A percentile compares a stretch with the other conserved stretches of the same genome.
These are phyloP conservation scores for Microsporum canis DNA, from an alignment of 2,329 filamentous ascomycete species.

Conservation along the genomic window DNA sequence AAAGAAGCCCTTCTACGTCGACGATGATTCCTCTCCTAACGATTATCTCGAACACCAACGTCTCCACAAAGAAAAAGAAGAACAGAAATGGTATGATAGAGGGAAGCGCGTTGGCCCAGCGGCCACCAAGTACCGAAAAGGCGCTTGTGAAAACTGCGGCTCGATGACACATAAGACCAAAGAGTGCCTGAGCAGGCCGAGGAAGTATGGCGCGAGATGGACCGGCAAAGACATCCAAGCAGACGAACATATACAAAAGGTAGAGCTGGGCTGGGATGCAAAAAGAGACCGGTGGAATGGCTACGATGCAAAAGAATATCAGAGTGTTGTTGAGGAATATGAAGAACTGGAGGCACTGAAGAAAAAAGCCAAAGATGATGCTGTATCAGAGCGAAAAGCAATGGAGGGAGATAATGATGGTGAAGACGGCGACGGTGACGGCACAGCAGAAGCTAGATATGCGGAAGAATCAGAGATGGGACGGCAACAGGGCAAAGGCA, in stretches of 20 bases:
- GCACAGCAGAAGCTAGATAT: slow-evolving; percentile 50
- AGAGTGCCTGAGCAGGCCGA: slow-evolving; percentile 78
- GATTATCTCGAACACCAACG: slow-evolving; percentile 98
- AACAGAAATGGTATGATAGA: slow-evolving; percentile 82
- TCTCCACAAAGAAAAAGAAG: slow-evolving; percentile 57
- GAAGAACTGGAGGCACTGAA: slow-evolving; percentile 71
- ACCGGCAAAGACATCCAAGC: slow-evolving; percentile 89
- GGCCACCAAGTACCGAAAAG: slow-evolving; percentile 94
- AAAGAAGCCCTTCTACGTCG: slow-evolving; percentile 92
- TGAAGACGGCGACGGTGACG: slow-evolving; percentile 38
- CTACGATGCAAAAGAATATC: slow-evolving; percentile 83
- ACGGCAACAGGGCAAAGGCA: slow-evolving; percentile 79
- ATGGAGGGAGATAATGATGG: slow-evolving; percentile 41
- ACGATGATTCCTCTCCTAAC: slow-evolving; percentile 59
- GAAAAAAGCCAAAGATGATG: slow-evolving; percentile 41
- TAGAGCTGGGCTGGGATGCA: slow-evolving; percentile 87
- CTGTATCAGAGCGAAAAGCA: slow-evolving; percentile 40
- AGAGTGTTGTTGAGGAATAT: slow-evolving; percentile 77
- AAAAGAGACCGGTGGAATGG: slow-evolving; percentile 97
- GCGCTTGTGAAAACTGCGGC: slow-evolving; percentile 96
- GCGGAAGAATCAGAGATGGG: slow-evolving; percentile 97
- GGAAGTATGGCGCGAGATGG: slow-evolving; percentile 82
- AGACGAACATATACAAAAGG: slow-evolving; percentile 75
- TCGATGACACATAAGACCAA: slow-evolving; percentile 94
- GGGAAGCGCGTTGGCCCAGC: slow-evolving; percentile 74